Conservation (phyloP, 2,329 filamentous ascomycete species). For the Microdochium trichocladiopsis region DNA sequence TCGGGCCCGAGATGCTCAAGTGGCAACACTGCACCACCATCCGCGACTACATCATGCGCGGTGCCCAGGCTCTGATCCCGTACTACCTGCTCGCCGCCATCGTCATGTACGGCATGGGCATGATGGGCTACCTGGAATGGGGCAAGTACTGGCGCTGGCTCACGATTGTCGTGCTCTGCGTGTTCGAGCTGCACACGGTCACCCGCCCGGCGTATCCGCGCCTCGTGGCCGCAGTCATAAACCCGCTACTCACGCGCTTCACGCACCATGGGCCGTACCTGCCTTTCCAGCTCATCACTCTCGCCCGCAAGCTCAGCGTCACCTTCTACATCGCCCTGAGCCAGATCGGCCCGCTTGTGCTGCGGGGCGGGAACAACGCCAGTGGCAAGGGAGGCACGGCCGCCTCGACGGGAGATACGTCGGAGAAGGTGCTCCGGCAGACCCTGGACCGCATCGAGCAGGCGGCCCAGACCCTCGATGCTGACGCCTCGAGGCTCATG, state of each 20-base stretch:
- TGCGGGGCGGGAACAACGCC: conserved; percentile 8
- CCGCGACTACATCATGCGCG: conserved; percentile 65
- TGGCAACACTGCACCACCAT: conserved; percentile 64
- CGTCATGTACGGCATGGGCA: conserved; percentile 52
- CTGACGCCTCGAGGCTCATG: conserved; percentile 64
- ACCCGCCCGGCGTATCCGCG: conserved; percentile 46
- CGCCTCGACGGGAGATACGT: conserved; percentile 22
- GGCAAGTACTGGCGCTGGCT: conserved; percentile 62
- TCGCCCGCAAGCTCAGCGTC: conserved; percentile 69
- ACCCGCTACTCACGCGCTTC: conserved; percentile 31
- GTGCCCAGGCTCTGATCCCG: conserved; percentile 48
- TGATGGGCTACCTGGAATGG: conserved; percentile 62
- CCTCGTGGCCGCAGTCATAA: conserved; percentile 33
- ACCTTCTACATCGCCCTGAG: conserved; percentile 78
- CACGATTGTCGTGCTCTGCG: conserved; percentile 41
- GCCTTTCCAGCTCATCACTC: conserved; percentile 75
- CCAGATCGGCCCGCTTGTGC: conserved; percentile 67
- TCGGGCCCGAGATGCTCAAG: conserved; percentile 63
- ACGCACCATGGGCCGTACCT: conserved; percentile 56
- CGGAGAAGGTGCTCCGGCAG: conserved; percentile 47
- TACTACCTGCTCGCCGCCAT: conserved; percentile 54
- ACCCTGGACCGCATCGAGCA: conserved; percentile 62
- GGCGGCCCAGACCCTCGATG: conserved; percentile 51
- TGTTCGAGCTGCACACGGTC: conserved; percentile 50
- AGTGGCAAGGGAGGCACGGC: conserved; percentile 19